These are phyloP conservation scores for Casaregolazyma suthepensis DNA, from an alignment of 1,139 yeast genomes.

Conservation along the genomic window DNA sequence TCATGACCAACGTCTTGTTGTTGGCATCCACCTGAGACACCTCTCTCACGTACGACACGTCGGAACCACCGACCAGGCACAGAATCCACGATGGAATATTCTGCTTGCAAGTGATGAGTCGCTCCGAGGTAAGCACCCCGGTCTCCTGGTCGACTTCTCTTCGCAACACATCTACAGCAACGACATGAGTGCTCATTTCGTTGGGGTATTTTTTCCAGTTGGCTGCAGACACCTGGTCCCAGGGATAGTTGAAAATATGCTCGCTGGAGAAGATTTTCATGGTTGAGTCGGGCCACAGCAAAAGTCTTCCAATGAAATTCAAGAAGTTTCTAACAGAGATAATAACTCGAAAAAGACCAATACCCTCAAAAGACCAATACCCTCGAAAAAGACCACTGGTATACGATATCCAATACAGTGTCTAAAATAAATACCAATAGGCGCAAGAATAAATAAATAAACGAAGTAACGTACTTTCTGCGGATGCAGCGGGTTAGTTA, in stretches of 20 bases:
- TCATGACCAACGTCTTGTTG: slow-evolving; percentile 60
- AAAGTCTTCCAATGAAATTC: not conserved
- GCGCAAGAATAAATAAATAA: not conserved
- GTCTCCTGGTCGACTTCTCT: slow-evolving; percentile 57
- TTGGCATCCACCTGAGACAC: slow-evolving; percentile 75
- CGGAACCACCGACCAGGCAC: slow-evolving; percentile 66
- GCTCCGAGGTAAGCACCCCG: slow-evolving; percentile 66
- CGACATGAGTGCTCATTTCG: slow-evolving; percentile 87
- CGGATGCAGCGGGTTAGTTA: not conserved
- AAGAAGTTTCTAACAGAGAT: not conserved
- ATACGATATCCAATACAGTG: not conserved
- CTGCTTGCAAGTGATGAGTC: slow-evolving; percentile 86
- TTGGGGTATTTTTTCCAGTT: slow-evolving; percentile 97
- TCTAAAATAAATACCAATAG: not conserved
- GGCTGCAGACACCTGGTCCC: slow-evolving; percentile 95
- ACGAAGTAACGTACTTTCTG: not conserved
- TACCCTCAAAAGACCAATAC: too few relatives aligned
- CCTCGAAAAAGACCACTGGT: not conserved
- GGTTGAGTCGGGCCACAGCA: slow-evolving; percentile 1
- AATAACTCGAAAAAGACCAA: too few relatives aligned
- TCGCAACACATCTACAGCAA: slow-evolving; percentile 81
- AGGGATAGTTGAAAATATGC: slow-evolving; percentile 70
- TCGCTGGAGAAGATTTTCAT: slow-evolving; percentile 76
- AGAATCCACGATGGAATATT: slow-evolving; percentile 80
- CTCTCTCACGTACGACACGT: slow-evolving; percentile 78